Evolutionary conservation across 1,284 basidiomycete species (phyloP).

Genomic region (Lentinus polychrous): DNA sequence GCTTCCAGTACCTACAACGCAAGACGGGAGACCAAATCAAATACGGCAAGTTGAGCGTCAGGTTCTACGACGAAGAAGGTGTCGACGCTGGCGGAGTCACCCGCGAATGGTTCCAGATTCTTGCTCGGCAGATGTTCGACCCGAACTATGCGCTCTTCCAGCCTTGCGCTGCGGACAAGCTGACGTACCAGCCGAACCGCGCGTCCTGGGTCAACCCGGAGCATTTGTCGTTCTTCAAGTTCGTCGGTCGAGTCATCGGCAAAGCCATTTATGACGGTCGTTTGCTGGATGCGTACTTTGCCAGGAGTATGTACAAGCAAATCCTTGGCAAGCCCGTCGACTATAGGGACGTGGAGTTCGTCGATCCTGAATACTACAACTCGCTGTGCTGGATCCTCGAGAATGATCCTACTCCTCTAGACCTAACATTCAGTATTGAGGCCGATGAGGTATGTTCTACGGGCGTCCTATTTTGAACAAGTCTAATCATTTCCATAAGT

Average conservation of each 20-base stretch:
- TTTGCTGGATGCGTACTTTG: constrained; percentile 96
- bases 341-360: constrained; percentile 91
- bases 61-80: constrained; percentile 97
- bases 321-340: constrained; percentile 88
- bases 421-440: constrained; percentile 87
- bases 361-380: constrained; percentile 96
- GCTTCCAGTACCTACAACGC: constrained; percentile 87
- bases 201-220: constrained; percentile 93
- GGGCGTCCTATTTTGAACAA: constrained; percentile 2
- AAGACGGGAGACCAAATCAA: constrained; percentile 96
- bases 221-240: constrained; percentile 97
- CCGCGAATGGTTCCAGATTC: constrained; percentile 97
- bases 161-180: constrained; percentile 89
- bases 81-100: constrained; percentile 98
- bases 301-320: constrained; percentile 90
- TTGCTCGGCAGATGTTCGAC: constrained; percentile 98
- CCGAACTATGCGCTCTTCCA: constrained; percentile 99
- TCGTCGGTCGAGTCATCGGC: constrained; percentile 96
- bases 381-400: constrained; percentile 88
- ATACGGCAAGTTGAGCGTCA: constrained; percentile 93
- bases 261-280: constrained; percentile 95
- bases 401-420: constrained; percentile 81
- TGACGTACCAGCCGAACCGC: constrained; percentile 96
- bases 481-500: constrained; percentile 37
- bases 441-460: constrained; percentile 71